phyloP scores from a whole-genome alignment of 1,284 basidiomycete genomes.

The Earliella scabrosa region DNA sequence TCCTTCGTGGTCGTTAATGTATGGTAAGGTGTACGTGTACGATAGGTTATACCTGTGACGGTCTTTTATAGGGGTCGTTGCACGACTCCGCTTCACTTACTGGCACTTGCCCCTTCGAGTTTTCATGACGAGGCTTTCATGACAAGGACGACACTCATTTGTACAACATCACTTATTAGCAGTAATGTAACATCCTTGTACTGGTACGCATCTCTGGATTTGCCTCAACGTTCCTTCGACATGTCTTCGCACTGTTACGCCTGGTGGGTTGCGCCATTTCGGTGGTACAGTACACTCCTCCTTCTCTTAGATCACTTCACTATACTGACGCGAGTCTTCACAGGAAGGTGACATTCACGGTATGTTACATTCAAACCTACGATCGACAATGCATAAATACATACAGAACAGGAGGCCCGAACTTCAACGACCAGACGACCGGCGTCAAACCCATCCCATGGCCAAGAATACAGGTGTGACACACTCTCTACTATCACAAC shows the following conservation, averaged over 20 bases:
- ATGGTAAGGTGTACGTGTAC: slow-evolving; percentile 4
- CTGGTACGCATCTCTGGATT: background rate
- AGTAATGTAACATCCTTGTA: slow-evolving; percentile 11
- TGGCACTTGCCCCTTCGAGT: too few species aligned
- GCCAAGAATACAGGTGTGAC: too few species aligned
- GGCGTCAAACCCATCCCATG: background rate
- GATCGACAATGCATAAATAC: too few species aligned
- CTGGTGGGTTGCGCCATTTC: too few species aligned
- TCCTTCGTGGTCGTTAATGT: too few species aligned
- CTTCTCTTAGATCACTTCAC: too few species aligned
- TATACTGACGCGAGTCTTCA: too few species aligned
- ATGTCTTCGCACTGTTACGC: background rate
- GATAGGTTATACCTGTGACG: background rate
- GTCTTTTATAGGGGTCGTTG: slow-evolving; percentile 1
- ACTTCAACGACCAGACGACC: background rate
- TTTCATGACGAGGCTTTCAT: too few species aligned
- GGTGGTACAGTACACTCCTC: background rate
- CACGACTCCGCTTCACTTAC: background rate
- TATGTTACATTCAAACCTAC: too few species aligned
- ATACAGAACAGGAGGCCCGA: too few species aligned
- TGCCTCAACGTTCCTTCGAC: background rate
- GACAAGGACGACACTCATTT: slow-evolving; percentile 4
- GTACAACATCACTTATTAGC: slow-evolving; percentile 14
- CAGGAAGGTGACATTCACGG: too few species aligned
- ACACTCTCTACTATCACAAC: too few species aligned